phyloP scores from a whole-genome alignment of 2,329 filamentous ascomycete species.

The Aspergillus thermomutatus region DNA sequence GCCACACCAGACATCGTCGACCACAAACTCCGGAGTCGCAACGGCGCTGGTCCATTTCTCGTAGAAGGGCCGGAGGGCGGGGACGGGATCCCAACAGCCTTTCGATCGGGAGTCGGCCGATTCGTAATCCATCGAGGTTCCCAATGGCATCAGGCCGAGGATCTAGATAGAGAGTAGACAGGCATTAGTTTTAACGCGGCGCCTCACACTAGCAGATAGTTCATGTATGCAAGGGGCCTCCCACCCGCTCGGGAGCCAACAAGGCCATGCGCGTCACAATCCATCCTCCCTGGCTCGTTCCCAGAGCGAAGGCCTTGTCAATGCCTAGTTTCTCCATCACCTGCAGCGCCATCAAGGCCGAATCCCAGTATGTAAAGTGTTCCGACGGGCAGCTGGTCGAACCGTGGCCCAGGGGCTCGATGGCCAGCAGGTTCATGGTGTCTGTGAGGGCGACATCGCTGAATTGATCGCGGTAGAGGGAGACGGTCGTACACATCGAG shows the following conservation, averaged over 20 bases:
- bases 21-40: constrained; percentile 43
- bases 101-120: constrained; percentile 41
- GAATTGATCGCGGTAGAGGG: constrained; percentile 44
- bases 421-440: constrained; percentile 50
- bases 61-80: constrained; percentile 34
- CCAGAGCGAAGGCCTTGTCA: constrained; percentile 45
- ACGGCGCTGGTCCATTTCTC: constrained; percentile 38
- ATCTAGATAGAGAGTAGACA: constrained; percentile 34
- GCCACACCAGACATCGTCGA: constrained; percentile 41
- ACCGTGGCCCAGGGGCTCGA: constrained; percentile 54
- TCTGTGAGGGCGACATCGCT: constrained; percentile 32
- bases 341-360: constrained; percentile 52
- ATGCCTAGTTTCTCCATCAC: constrained; percentile 51
- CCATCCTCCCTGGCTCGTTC: constrained; percentile 55
- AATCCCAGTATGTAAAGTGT: constrained; percentile 56
- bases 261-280: constrained; percentile 52
- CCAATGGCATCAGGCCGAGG: constrained; percentile 49
- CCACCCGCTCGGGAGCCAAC: constrained; percentile 47
- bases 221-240: not conserved
- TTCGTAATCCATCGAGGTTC: constrained; percentile 52
- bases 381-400: constrained; percentile 43
- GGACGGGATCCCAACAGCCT: constrained; percentile 49
- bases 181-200: not conserved
- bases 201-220: not conserved
- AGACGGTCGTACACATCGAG: constrained; percentile 49